Evolutionary conservation across 2,329 filamentous ascomycete species (phyloP), one percentile per base, ranked within the genome.

Genomic region (Raffaelea ambrosiae): DNA sequence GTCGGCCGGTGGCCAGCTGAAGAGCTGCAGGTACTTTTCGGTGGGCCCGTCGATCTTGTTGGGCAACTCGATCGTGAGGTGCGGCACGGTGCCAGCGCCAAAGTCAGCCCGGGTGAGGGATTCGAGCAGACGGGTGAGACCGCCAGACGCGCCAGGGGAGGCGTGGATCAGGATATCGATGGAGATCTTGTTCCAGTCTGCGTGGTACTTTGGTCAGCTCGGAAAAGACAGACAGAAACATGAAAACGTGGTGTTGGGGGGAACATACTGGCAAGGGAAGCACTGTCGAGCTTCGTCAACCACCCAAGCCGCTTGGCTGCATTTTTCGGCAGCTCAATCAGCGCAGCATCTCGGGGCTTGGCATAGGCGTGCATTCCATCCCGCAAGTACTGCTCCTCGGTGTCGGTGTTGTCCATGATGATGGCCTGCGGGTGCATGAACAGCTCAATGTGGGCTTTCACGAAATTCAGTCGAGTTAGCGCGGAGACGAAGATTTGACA

Each of bases 121-220:
- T 51, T 77, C 76, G 4, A 98, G 74, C 29, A 96, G 72, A 48
- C 88, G 76, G 44, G 88, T 77, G 26, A 96, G 63, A 44, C 83
- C 85, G 11, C 87, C 89, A 3, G 86, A 83, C 19, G 84, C 82
- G 9, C 74, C 73, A 3, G 80, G 68, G 7, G 81, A 76, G 1
- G 86, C 88, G 50, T 94, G 87, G 9, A 97, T 78, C 13, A 96
- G 64, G 46, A 98, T 86, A 54, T 97, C 88, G 52, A 97, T 73
- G 35, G 74, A 79, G 5, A 87, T 72, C 42, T 80, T 77, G 61
- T 91, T 83, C 90, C 90, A 96, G 31, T 77, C 84, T 83, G 29
- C 1, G 14, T 59, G 22, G 13, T 33, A 33, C 19, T 18, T 49
- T 29, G 42, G 54, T 59, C 52, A 61, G 56, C 41, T 50, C n/a